Conservation (phyloP, 306 rosid genomes). For the Cicer chorassanicum region DNA sequence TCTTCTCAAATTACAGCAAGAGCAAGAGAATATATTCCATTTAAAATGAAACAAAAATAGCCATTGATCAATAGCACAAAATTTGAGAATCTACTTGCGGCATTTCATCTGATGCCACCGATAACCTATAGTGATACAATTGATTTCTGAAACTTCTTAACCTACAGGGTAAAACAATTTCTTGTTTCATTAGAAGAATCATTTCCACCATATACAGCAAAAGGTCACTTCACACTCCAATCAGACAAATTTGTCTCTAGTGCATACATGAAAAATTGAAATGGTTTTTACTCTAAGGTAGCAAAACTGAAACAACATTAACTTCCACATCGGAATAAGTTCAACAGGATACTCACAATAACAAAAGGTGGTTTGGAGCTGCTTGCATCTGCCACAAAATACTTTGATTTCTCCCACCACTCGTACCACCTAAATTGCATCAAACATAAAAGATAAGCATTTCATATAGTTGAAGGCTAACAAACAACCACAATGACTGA, state of each 20-base stretch:
- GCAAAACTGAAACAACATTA: slow-evolving; percentile 14
- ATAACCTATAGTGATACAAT: neutral
- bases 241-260: neutral
- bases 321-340: slow-evolving; percentile 30
- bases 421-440: slow-evolving; percentile 77
- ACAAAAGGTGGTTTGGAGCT: slow-evolving; percentile 87
- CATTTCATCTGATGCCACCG: slow-evolving; percentile 9
- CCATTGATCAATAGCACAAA: neutral
- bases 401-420: slow-evolving; percentile 90
- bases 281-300: neutral
- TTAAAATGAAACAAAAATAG: slow-evolving; percentile 11
- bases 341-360: slow-evolving; percentile 66
- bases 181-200: slow-evolving; percentile 20
- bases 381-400: slow-evolving; percentile 78
- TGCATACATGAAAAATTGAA: neutral
- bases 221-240: slow-evolving; percentile 37
- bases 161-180: slow-evolving; percentile 24
- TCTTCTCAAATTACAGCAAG: slow-evolving; percentile 29
- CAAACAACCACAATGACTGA: slow-evolving; percentile 14
- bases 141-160: slow-evolving; percentile 32
- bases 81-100: slow-evolving; percentile 24
- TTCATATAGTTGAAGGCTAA: slow-evolving; percentile 20
- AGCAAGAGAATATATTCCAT: slow-evolving; percentile 28
- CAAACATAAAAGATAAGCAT: slow-evolving; percentile 43
- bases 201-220: slow-evolving; percentile 2